Evolutionary conservation across 2,329 filamentous ascomycete species (phyloP).

Genomic region (Aureobasidium lini): DNA sequence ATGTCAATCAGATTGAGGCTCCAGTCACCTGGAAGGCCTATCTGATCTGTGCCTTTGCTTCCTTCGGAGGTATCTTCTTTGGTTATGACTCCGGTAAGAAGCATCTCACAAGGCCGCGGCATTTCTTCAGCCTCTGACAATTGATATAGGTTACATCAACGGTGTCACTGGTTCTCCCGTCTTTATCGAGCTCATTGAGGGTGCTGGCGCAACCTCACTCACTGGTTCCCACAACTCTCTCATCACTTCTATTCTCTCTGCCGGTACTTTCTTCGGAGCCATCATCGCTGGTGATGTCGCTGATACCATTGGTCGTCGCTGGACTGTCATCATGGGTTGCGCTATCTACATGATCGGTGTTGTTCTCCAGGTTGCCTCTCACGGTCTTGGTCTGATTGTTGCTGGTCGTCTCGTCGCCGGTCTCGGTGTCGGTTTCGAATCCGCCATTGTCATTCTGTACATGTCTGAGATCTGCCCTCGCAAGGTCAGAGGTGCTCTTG

Average conservation of each 20-base stretch:
- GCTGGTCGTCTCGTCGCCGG: constrained; percentile 69
- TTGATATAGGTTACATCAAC: constrained; percentile 53
- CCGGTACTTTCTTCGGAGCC: constrained; percentile 69
- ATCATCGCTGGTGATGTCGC: constrained; percentile 70
- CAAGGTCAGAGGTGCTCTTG: constrained; percentile 70
- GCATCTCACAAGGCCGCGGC: no score
- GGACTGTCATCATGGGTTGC: constrained; percentile 65
- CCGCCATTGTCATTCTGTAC: constrained; percentile 74
- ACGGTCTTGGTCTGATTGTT: constrained; percentile 56
- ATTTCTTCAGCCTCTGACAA: background rate
- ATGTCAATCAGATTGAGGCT: constrained; percentile 47
- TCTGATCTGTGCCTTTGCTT: constrained; percentile 38
- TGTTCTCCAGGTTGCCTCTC: constrained; percentile 54
- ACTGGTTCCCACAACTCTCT: constrained; percentile 42
- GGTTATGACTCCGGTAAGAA: constrained; percentile 59
- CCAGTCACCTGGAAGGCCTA: constrained; percentile 39
- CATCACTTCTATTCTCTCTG: constrained; percentile 69
- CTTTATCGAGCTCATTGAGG: constrained; percentile 49
- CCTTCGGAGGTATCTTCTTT: constrained; percentile 60
- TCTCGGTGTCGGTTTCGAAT: constrained; percentile 73
- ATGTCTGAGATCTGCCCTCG: constrained; percentile 73
- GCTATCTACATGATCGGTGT: constrained; percentile 58
- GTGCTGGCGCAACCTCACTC: constrained; percentile 27
- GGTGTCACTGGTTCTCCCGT: constrained; percentile 33
- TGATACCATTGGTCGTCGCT: constrained; percentile 66